A percentile compares a stretch with the other conserved stretches of the same genome.
phyloP scores from a whole-genome alignment of 257 asterid species.

The Rehmannia glutinosa region DNA sequence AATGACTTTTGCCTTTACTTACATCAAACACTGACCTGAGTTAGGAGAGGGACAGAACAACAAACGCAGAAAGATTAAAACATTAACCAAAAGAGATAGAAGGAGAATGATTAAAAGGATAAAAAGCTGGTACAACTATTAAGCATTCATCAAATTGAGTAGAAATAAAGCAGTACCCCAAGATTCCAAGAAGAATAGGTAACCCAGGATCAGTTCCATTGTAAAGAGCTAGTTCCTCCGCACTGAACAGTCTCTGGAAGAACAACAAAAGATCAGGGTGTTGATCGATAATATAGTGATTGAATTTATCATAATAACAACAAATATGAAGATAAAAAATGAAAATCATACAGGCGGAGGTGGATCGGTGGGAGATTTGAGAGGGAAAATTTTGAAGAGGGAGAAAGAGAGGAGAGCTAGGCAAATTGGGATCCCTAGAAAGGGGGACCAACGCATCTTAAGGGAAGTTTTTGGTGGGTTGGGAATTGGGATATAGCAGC shows the following conservation, averaged over 20 bases:
- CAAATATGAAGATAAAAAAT: not conserved
- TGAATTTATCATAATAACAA: not conserved
- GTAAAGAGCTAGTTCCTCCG: conserved; percentile 54
- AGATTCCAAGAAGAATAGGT: conserved; percentile 75
- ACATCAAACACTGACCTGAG: conserved; percentile 93
- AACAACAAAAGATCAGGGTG: not conserved
- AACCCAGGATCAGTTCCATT: conserved; percentile 66
- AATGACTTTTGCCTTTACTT: conserved; percentile 78
- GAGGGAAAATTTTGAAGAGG: conserved; percentile 37
- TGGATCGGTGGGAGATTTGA: conserved; percentile 19
- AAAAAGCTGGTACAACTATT: not conserved
- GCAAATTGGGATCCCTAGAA: conserved; percentile 58
- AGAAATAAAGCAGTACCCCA: conserved; percentile 47
- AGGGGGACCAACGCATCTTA: conserved; percentile 56
- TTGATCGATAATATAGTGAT: too few species aligned
- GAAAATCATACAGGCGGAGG: conserved; percentile 23
- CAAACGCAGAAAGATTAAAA: not conserved
- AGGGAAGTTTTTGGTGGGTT: too few species aligned
- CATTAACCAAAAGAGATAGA: not conserved
- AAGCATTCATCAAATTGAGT: not conserved
- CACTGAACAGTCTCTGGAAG: conserved; percentile 51
- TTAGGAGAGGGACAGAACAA: not conserved
- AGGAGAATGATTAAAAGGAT: too few species aligned
- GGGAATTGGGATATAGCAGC: too few species aligned
- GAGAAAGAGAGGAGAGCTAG: conserved; percentile 50